These are phyloP conservation scores for Filobasidium uniguttulatum DNA, from an alignment of 1,284 basidiomycete genomes.

Conservation along the genomic window DNA sequence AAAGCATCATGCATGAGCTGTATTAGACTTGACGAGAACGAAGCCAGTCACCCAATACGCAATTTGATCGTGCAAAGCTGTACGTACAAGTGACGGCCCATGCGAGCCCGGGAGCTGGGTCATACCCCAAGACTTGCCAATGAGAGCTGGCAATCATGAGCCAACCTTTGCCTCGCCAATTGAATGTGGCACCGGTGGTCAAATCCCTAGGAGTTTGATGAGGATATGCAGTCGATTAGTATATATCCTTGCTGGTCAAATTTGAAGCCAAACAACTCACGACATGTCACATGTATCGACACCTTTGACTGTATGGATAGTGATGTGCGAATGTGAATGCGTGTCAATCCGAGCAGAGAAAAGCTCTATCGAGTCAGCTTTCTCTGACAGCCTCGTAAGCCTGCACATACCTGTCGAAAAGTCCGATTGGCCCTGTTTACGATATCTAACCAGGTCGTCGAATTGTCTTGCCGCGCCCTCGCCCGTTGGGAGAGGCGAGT, in stretches of 20 bases:
- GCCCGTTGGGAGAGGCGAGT: constrained; percentile 25
- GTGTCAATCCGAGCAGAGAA: not conserved
- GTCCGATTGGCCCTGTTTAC: constrained; percentile 23
- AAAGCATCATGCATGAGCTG: too few relatives aligned
- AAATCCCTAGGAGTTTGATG: constrained; percentile 16
- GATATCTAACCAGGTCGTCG: constrained; percentile 39
- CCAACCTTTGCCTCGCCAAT: constrained; percentile 42
- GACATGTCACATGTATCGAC: constrained; percentile 29
- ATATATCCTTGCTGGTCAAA: not conserved
- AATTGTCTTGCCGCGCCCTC: constrained; percentile 24
- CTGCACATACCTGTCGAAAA: constrained; percentile 29
- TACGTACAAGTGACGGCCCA: constrained; percentile 42
- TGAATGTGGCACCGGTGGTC: constrained; percentile 35
- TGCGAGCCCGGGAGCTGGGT: constrained; percentile 22
- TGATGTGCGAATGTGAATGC: not conserved
- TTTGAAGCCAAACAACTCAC: constrained; percentile 14
- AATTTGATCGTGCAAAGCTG: not conserved
- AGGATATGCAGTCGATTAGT: not conserved
- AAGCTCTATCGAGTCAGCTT: too few relatives aligned
- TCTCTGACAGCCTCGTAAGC: too few relatives aligned
- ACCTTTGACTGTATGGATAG: constrained; percentile 27
- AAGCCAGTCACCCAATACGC: not conserved
- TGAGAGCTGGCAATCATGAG: constrained; percentile 39
- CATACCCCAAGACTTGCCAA: constrained; percentile 43
- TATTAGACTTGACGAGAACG: too few relatives aligned